Percentiles rank a stretch among this genome's conserved stretches.
These are phyloP conservation scores for Hemileccinum impolitum DNA, from an alignment of 768 basidiomycete species.

Conservation along the genomic window DNA sequence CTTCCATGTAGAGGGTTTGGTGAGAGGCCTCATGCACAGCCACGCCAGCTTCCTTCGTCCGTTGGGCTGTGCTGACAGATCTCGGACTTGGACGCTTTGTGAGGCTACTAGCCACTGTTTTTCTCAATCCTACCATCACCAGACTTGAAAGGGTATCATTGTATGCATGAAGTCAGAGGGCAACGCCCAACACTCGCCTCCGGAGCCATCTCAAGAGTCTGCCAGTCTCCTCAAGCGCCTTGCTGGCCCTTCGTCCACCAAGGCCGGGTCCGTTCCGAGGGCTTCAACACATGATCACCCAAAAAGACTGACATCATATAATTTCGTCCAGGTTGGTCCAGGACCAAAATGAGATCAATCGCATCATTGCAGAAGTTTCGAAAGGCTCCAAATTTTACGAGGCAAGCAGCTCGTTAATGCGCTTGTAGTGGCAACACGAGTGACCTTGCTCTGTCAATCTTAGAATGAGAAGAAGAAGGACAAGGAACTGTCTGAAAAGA, in stretches of 20 bases:
- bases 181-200: constrained; percentile 15
- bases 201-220: constrained; percentile 53
- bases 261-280: constrained; percentile 67
- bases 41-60: background rate
- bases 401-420: constrained; percentile 36
- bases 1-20: too few species aligned
- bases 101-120: too few species aligned
- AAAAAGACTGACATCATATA: constrained; percentile 7
- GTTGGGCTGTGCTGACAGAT: too few species aligned
- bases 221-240: constrained; percentile 73
- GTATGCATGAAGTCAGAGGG: constrained; percentile 20
- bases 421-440: background rate
- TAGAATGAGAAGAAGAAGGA: constrained; percentile 92
- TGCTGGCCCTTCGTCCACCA: constrained; percentile 84
- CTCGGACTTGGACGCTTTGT: background rate
- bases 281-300: background rate
- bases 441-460: constrained; percentile 2
- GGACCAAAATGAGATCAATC: constrained; percentile 83
- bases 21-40: constrained; percentile 14
- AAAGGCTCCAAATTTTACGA: constrained; percentile 94
- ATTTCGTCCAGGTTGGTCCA: constrained; percentile 51
- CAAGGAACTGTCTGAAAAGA: constrained; percentile 75
- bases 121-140: background rate
- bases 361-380: constrained; percentile 84
- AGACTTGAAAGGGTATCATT: background rate